Evolutionary conservation across 2,329 filamentous ascomycete genomes (phyloP).

Genomic region (Pezicula neosporulosa): DNA sequence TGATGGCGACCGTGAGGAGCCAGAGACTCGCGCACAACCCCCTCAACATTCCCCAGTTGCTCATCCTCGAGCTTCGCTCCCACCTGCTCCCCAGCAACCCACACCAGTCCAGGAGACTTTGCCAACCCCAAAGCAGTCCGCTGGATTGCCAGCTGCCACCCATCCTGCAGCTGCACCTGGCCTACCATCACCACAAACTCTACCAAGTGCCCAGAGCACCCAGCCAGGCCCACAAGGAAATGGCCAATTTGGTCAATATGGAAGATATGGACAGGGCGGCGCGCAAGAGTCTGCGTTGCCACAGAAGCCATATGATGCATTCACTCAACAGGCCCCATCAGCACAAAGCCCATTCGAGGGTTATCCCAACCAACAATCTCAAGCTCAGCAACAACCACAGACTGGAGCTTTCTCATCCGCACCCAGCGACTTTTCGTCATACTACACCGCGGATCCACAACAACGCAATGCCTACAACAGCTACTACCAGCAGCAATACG

Average conservation of each 20-base stretch:
- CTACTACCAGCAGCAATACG: constrained; percentile 63
- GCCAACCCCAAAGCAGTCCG: constrained; percentile 36
- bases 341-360: constrained; percentile 58
- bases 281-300: constrained; percentile 57
- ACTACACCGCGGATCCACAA: constrained; percentile 77
- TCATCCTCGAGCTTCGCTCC: constrained; percentile 75
- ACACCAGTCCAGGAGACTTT: constrained; percentile 53
- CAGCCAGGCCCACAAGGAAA: constrained; percentile 28
- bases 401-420: constrained; percentile 69
- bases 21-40: constrained; percentile 89
- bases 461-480: constrained; percentile 70
- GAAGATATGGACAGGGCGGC: constrained; percentile 62
- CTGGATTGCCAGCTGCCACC: constrained; percentile 47
- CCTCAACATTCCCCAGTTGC: constrained; percentile 89
- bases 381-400: constrained; percentile 53
- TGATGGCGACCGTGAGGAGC: constrained; percentile 91
- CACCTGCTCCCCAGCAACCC: constrained; percentile 59
- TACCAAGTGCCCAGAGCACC: constrained; percentile 32
- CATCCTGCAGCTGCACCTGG: constrained; percentile 34
- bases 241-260: constrained; percentile 57
- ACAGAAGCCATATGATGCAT: constrained; percentile 86
- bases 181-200: constrained; percentile 31
- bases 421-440: constrained; percentile 76
- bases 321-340: constrained; percentile 68
- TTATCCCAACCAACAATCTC: constrained; percentile 55